Evolutionary conservation across 2,329 filamentous ascomycete genomes (phyloP).

Genomic region (Fusarium tuaranense): DNA sequence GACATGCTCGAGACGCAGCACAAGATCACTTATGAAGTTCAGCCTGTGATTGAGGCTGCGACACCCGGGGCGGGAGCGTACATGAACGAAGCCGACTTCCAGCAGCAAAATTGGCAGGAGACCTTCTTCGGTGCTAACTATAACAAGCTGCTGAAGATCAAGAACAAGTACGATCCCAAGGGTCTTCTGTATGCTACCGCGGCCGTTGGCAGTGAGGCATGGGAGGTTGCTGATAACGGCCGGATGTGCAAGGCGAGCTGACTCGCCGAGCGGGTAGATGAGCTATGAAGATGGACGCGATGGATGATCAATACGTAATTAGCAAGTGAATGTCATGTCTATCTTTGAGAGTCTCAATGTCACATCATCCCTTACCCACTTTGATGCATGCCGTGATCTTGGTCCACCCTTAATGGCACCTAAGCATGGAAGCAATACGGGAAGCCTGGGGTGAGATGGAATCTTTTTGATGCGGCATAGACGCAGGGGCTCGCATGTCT

Average conservation of each 20-base stretch:
- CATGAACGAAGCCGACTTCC: constrained; percentile 64
- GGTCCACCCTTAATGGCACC: background rate
- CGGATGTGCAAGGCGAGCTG: constrained; percentile 26
- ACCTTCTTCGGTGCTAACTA: constrained; percentile 63
- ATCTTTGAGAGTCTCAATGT: background rate
- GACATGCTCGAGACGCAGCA: constrained; percentile 47
- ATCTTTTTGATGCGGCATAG: background rate
- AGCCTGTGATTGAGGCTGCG: constrained; percentile 44
- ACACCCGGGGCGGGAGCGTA: constrained; percentile 59
- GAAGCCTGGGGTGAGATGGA: background rate
- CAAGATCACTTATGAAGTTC: constrained; percentile 43
- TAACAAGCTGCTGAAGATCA: constrained; percentile 53
- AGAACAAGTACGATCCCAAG: constrained; percentile 62
- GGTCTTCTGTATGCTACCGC: constrained; percentile 59
- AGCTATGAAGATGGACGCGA: background rate
- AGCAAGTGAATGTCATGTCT: background rate
- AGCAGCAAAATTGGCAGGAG: constrained; percentile 55
- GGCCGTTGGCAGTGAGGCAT: constrained; percentile 64
- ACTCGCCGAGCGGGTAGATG: background rate
- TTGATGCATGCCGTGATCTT: background rate
- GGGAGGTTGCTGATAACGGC: constrained; percentile 45
- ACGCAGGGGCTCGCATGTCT: background rate
- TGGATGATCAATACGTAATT: background rate
- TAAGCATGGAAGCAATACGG: background rate
- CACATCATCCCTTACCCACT: background rate